Evolutionary conservation across 371 early-diverging fungal species (phyloP), one percentile per base, ranked within the genome.

Genomic region (Lichtheimia ramosa): DNA sequence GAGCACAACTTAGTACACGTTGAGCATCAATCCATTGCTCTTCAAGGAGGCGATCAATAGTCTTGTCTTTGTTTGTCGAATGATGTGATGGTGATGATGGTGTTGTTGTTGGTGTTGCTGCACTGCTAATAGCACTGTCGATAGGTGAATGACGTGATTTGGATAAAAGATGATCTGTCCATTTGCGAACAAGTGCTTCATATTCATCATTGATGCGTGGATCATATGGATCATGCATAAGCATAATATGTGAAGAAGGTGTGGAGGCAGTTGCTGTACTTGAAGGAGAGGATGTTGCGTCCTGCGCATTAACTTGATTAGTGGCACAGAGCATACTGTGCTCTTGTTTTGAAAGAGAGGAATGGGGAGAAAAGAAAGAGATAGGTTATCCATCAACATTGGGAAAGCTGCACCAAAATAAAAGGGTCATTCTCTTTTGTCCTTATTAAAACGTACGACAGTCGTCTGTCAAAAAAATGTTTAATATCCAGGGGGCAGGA

Each of bases 21-120:
- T 77, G 73, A 5, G 77, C 68, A 34, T 77, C 77, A 15, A 69
- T 15, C 77, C 74, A 77, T 34, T 71, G 70, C 27, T 69, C 71
- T 28, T 77, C 77, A n/a, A 77, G 62, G 50, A 68, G 69, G 10
- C 69, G 67, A 46, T 71, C 69, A 50, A 77, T 68, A 3, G 62
- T 63, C 21, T 59, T 48, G 43, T 20, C 16, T 23, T 43, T 41
- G 18, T 43, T 27, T 13, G 48, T 10, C 13, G 10, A 34, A 10
- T 16, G 49, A n/a, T 41, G 23, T 3, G 34, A 12, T 5, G 34
- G 18, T 5, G 41, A 18, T 18, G 13, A 28, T 16, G 15, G 34
- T 34, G 25, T 50, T 49, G 25, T 62, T 16, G 54, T 49, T 46
- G 20, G 21, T 25, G 49, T 8, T 18, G 34, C 25, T 43, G 66